Conservation (phyloP, 768 basidiomycete species). For the Suillus plorans region DNA sequence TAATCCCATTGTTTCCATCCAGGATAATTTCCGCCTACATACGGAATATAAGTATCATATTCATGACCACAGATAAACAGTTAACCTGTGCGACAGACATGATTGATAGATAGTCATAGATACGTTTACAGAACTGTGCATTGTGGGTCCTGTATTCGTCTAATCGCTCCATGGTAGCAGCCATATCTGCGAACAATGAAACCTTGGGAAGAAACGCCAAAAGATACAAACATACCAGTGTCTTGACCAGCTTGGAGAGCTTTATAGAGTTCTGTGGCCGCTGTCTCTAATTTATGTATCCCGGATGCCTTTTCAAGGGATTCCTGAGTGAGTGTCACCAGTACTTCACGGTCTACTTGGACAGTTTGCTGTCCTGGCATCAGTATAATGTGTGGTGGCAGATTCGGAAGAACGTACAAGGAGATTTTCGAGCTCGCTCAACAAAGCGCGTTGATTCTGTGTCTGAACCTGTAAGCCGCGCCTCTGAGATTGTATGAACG, state of each 20-base stretch:
- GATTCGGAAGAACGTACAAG: constrained; percentile 48
- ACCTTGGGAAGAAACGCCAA: background rate
- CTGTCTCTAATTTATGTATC: constrained; percentile 76
- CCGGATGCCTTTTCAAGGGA: constrained; percentile 80
- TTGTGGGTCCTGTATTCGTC: constrained; percentile 91
- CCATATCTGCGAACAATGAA: constrained; percentile 64
- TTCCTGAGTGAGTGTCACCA: constrained; percentile 82
- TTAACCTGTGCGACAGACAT: constrained; percentile 88
- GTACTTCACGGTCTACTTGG: constrained; percentile 78
- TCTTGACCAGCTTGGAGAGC: constrained; percentile 89
- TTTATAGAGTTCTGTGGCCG: constrained; percentile 90
- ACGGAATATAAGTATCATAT: constrained; percentile 3
- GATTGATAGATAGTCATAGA: constrained; percentile 87
- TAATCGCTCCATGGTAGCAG: constrained; percentile 92
- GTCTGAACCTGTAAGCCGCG: constrained; percentile 96
- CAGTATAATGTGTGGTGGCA: background rate
- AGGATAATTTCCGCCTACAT: constrained; percentile 65
- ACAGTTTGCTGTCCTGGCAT: constrained; percentile 73
- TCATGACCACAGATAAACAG: background rate
- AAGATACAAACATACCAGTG: constrained; percentile 53
- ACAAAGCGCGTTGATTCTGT: constrained; percentile 86
- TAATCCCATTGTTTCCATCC: constrained; percentile 60
- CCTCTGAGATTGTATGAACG: constrained; percentile 94
- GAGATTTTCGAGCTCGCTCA: constrained; percentile 85
- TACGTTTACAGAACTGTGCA: constrained; percentile 87